phyloP scores from a whole-genome alignment of 768 basidiomycete species.

The Collybia nuda region DNA sequence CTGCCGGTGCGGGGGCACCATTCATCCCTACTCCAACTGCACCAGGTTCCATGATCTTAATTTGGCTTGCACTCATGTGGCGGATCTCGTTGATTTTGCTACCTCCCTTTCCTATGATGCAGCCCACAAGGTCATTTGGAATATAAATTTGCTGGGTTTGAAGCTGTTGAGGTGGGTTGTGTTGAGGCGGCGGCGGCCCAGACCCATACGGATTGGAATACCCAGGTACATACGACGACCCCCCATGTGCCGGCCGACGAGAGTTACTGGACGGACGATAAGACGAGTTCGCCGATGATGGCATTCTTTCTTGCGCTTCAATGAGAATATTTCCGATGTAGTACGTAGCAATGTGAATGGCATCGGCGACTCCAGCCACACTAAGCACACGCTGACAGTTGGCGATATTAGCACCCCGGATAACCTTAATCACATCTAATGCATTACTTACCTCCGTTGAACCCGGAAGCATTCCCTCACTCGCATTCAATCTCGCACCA shows the following conservation, averaged over 20 bases:
- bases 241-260: slow-evolving; percentile 40
- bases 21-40: slow-evolving; percentile 68
- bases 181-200: slow-evolving; percentile 34
- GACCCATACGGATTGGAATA: slow-evolving; percentile 50
- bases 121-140: slow-evolving; percentile 95
- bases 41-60: slow-evolving; percentile 98
- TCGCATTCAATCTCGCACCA: slow-evolving; percentile 93
- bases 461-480: slow-evolving; percentile 97
- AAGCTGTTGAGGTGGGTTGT: slow-evolving; percentile 68
- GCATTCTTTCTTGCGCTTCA: slow-evolving; percentile 86
- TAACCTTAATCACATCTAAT: background rate
- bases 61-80: slow-evolving; percentile 91
- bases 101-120: slow-evolving; percentile 97
- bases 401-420: slow-evolving; percentile 5
- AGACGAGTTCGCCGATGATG: slow-evolving; percentile 59
- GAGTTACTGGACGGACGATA: slow-evolving; percentile 69
- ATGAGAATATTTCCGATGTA: slow-evolving; percentile 98
- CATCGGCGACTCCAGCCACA: slow-evolving; percentile 97
- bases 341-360: slow-evolving; percentile 98
- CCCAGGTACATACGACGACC: slow-evolving; percentile 74
- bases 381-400: slow-evolving; percentile 84
- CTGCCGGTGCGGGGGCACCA: slow-evolving; percentile 68
- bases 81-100: slow-evolving; percentile 99
- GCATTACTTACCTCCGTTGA: slow-evolving; percentile 84
- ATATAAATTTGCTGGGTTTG: slow-evolving; percentile 99